Evolutionary conservation across 2,329 filamentous ascomycete species (phyloP), one percentile per base, ranked within the genome.

Genomic region (Talaromyces atroroseus): DNA sequence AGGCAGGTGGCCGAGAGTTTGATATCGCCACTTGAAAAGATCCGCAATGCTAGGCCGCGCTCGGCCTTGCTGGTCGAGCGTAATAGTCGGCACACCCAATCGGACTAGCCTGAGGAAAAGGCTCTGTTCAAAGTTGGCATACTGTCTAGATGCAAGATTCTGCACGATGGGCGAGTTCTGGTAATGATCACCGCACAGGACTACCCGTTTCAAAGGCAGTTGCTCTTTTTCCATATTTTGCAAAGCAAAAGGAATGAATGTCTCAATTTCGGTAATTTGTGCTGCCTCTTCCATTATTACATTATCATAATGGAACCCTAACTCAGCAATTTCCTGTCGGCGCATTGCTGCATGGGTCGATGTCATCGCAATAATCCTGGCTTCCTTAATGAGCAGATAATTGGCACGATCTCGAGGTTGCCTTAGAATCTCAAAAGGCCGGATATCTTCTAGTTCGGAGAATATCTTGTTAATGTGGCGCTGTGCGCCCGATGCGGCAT

Each of bases 231-330:
- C 83, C 20, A 88, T 84, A 61, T 89, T 90, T 69, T 99, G 95
- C 73, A 99, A 81, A n/a, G 92, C 89, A 53, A 96, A 79, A 0
- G 94, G 94, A 61, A 99, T 90, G 74, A 99, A 97, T 61, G 90
- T 95, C 70, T 99, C 94, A 47, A 96, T 89, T 71, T 99, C 94
- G 0, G 92, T 99, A 67, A 99, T 92, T 68, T 99, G 94, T 12
- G 94, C 94, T 5, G 94, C 92, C 79, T 99, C 94, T 76, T 99
- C 94, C 89, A 99, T 96, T 53, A 99, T 82, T 12, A 99, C 88
- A 62, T 96, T 99, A 76, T 97, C 92, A 66, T 99, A 99, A 64
- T 90, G 90, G 74, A 99, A 99, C 16, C 92, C 92, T n/a, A 97
- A 81, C 16, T 83, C 81, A 0, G 90, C 88, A 64, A 99, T 97